Percentiles rank a stretch among this genome's conserved stretches.
These are phyloP conservation scores for Camptophora hylomeconis DNA, from an alignment of 2,329 filamentous ascomycete genomes.

Conservation along the genomic window DNA sequence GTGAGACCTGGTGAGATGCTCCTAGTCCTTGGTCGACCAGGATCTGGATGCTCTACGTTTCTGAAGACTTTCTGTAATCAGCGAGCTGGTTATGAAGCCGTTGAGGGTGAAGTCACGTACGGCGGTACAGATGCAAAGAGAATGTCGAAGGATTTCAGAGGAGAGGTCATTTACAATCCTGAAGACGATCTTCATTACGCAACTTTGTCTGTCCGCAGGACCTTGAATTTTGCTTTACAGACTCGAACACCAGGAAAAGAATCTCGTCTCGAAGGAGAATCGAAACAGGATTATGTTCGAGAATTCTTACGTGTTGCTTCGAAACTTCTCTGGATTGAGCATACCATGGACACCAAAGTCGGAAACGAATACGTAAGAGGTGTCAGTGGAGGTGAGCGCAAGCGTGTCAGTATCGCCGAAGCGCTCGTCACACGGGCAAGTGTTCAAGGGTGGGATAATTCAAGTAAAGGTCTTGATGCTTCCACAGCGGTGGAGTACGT, in stretches of 20 bases:
- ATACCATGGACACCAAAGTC: conserved; percentile 60
- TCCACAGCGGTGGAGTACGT: conserved; percentile 64
- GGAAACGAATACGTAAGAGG: conserved; percentile 64
- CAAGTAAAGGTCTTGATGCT: conserved; percentile 59
- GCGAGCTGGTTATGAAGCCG: conserved; percentile 43
- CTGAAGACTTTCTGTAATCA: conserved; percentile 57
- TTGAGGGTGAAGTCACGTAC: conserved; percentile 42
- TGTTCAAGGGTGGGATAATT: conserved; percentile 65
- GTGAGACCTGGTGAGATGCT: conserved; percentile 63
- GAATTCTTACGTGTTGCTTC: conserved; percentile 56
- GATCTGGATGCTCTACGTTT: conserved; percentile 57
- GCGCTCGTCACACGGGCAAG: conserved; percentile 55
- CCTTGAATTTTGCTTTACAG: conserved; percentile 58
- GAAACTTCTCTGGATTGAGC: conserved; percentile 58
- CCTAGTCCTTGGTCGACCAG: conserved; percentile 54
- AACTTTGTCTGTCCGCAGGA: conserved; percentile 63
- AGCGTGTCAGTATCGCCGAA: conserved; percentile 38
- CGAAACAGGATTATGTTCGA: conserved; percentile 44
- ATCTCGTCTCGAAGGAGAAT: conserved; percentile 48
- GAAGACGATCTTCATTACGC: conserved; percentile 69
- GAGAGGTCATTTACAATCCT: conserved; percentile 54
- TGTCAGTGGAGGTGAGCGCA: conserved; percentile 57
- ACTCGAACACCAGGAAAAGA: conserved; percentile 52
- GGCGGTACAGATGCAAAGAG: conserved; percentile 41
- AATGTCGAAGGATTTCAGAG: conserved; percentile 37